Base-by-base conservation (phyloP, 345 rosid species). In the Eucalyptus erythrocorys region DNA sequence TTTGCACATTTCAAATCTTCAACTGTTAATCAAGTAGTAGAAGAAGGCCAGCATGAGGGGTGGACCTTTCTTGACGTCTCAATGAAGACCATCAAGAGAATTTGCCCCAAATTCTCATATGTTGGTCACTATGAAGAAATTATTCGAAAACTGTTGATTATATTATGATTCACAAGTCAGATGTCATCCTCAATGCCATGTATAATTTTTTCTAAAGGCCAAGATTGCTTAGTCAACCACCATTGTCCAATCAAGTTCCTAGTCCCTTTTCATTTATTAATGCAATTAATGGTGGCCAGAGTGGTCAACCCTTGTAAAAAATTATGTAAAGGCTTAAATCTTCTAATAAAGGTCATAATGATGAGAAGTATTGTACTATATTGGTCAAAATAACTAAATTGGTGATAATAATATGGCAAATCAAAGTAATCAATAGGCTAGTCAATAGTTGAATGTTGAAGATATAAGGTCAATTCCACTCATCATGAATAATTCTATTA, bases 1-100 rank as follows among this genome's bases (percentile, higher is more conserved):
- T 55, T 22, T 55, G 6, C 11, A 15, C 11, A 66, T 9, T 66
- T 32, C 4, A 11, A 17, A 66, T 66, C 11, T 66, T 66, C 0
- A n/a, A 1, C 1, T 0, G 0, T 66, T 66, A 66, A 66, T 5
- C 4, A 1, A 66, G 15, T 4, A 0, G 21, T 32, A 32, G 40
- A 7, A n/a, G 40, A 66, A 66, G 12, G 22, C 40, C 2, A 15
- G 0, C 5, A 10, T 2, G 37, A 66, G 37, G 22, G 40, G 21
- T 5, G 4, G 10, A 66, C 12, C 21, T 66, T 66, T 32, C 3
- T 7, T 3, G 0, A 32, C 2, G 2, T 32, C 40, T 66, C 2
- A n/a, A 12, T 32, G 40, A 66, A 66, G 40, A n/a, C 21, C 34
- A 32, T 66, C 1, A 8, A 64, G 6, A n/a, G 3, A n/a, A 66